These are phyloP conservation scores for Fomitopsis schrenkii DNA, from an alignment of 1,284 basidiomycete genomes.

Conservation along the genomic window DNA sequence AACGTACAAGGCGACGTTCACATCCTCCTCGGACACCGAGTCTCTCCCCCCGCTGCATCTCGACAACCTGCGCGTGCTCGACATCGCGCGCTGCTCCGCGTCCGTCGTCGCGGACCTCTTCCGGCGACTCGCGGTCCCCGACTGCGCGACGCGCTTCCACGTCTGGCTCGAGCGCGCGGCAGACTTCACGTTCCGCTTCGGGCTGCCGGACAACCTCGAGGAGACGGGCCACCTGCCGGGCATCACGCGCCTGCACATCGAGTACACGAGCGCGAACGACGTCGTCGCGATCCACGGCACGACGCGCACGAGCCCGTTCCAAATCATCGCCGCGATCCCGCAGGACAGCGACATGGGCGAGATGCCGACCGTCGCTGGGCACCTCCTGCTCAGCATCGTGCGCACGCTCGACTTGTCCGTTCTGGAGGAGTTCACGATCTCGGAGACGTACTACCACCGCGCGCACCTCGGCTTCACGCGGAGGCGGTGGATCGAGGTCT, in stretches of 20 bases:
- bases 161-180: conserved; percentile 26
- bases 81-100: conserved; percentile 23
- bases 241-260: conserved; percentile 22
- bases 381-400: conserved; percentile 21
- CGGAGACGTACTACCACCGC: conserved; percentile 23
- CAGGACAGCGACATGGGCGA: conserved; percentile 22
- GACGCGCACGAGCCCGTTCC: conserved; percentile 20
- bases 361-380: conserved; percentile 25
- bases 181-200: conserved; percentile 26
- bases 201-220: conserved; percentile 21
- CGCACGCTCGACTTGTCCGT: conserved; percentile 21
- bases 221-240: conserved; percentile 20
- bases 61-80: conserved; percentile 20
- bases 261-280: conserved; percentile 24
- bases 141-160: conserved; percentile 23
- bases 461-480: conserved; percentile 22
- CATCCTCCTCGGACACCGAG: conserved; percentile 18
- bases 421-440: conserved; percentile 27
- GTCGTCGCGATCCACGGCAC: conserved; percentile 24
- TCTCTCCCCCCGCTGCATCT: conserved; percentile 16
- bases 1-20: conserved; percentile 21
- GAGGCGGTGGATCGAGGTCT: conserved; percentile 23
- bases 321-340: conserved; percentile 21
- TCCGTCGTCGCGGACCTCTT: conserved; percentile 20
- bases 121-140: conserved; percentile 22